These are phyloP conservation scores for Diaporthe sp. DNA, from an alignment of 2,329 filamentous ascomycete genomes.

Conservation along the genomic window DNA sequence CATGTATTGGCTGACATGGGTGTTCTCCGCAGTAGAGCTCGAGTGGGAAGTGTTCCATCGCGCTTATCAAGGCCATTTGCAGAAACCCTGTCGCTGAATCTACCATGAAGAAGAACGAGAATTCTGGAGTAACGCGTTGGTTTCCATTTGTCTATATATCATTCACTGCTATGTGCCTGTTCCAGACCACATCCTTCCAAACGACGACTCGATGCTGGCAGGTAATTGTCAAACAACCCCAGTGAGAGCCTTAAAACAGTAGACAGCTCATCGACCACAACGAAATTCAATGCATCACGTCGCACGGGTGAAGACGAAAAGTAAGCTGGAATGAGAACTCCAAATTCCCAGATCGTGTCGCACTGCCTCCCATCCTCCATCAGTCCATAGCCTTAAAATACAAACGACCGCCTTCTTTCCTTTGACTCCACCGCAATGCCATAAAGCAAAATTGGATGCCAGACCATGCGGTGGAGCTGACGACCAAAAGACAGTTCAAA, in stretches of 20 bases:
- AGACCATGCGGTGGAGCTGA: constrained; percentile 26
- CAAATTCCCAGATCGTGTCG: constrained; percentile 21
- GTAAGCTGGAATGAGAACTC: constrained; percentile 4
- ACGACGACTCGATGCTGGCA: not conserved
- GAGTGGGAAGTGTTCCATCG: not conserved
- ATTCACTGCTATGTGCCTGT: not conserved
- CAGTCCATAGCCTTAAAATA: not conserved
- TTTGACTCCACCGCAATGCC: constrained; percentile 26
- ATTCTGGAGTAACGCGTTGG: not conserved
- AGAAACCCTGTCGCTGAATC: not conserved
- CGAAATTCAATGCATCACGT: not conserved
- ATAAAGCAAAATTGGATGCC: constrained; percentile 13
- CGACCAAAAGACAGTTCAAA: constrained; percentile 4
- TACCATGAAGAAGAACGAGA: not conserved
- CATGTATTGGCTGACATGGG: no score
- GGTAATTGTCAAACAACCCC: not conserved
- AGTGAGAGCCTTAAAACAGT: not conserved
- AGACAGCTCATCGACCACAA: not conserved
- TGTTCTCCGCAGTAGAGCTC: not conserved
- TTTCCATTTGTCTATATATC: constrained; percentile 11
- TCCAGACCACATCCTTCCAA: not conserved
- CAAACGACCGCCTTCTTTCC: constrained; percentile 10
- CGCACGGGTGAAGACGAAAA: not conserved
- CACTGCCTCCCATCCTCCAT: not conserved
- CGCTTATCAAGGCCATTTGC: not conserved